A percentile compares a stretch with the other conserved stretches of the same genome.
Conservation (phyloP, 805 yeast species). For the Saccharomycopsis capsularis region DNA sequence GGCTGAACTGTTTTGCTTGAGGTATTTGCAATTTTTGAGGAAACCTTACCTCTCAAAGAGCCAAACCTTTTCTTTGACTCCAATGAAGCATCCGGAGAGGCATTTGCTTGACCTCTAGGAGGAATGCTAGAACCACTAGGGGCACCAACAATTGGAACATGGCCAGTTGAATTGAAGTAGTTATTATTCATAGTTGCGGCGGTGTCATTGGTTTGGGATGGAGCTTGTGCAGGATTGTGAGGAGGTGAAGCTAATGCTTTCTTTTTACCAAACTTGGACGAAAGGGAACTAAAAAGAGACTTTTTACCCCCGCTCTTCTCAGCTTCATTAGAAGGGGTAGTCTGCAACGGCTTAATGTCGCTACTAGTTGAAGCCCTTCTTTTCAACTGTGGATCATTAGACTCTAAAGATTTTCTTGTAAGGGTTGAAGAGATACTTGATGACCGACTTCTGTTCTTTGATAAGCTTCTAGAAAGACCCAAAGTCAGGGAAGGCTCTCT, state of each 20-base stretch:
- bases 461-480: not conserved
- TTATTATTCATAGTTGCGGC: no score
- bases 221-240: not conserved
- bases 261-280: constrained; percentile 25
- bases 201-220: not conserved
- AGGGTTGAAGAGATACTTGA: constrained; percentile 14
- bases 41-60: constrained; percentile 20
- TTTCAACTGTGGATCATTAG: not conserved
- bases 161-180: no score
- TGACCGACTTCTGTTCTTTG: constrained; percentile 17
- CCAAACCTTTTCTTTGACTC: constrained; percentile 18
- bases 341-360: constrained; percentile 2
- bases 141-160: no score
- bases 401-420: constrained; percentile 14
- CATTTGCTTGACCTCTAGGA: not conserved
- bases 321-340: constrained; percentile 1
- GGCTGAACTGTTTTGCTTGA: constrained; percentile 13
- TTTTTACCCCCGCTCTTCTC: constrained; percentile 21
- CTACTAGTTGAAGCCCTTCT: constrained; percentile 14
- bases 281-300: constrained; percentile 28
- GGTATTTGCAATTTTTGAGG: constrained; percentile 11
- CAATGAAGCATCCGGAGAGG: not conserved
- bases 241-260: constrained; percentile 18
- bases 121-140: no score
- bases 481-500: no score